Percentiles rank a stretch among this genome's conserved stretches.
These are phyloP conservation scores for Chaetomium cochliodes DNA, from an alignment of 495 filamentous ascomycete genomes.

Conservation along the genomic window DNA sequence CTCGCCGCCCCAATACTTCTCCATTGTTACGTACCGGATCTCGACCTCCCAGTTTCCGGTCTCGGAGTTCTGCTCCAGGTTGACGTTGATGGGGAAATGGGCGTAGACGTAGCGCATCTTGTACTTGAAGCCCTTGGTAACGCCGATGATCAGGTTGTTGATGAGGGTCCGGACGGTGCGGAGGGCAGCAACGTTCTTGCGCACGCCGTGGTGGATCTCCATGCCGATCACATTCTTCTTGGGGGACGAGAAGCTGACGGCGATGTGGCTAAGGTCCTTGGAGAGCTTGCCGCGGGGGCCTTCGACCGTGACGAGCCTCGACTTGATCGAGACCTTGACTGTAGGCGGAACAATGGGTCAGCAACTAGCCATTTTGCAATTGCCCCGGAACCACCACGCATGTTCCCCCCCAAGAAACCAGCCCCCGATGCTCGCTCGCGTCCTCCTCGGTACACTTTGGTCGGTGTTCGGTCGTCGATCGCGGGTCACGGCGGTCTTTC, in stretches of 20 bases:
- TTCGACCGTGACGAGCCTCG: constrained; percentile 90
- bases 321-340: constrained; percentile 97
- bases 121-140: constrained; percentile 99
- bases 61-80: constrained; percentile 93
- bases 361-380: constrained; percentile 33
- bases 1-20: not conserved
- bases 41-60: constrained; percentile 86
- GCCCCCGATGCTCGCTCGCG: constrained; percentile 7
- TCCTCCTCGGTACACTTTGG: not conserved
- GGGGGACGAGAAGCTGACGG: constrained; percentile 88
- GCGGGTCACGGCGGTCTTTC: constrained; percentile 16
- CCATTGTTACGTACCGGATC: constrained; percentile 74
- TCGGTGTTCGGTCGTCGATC: constrained; percentile 24
- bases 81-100: constrained; percentile 99
- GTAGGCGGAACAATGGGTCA: constrained; percentile 41
- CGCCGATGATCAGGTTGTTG: constrained; percentile 96
- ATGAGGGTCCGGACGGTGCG: constrained; percentile 96
- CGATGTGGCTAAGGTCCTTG: constrained; percentile 93
- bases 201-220: constrained; percentile 93
- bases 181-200: constrained; percentile 96
- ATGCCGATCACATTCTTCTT: constrained; percentile 82
- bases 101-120: constrained; percentile 99
- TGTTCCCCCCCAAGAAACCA: not conserved
- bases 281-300: constrained; percentile 91
- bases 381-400: not conserved